Base-by-base conservation (phyloP, 768 basidiomycete species). In the Mycena metata region DNA sequence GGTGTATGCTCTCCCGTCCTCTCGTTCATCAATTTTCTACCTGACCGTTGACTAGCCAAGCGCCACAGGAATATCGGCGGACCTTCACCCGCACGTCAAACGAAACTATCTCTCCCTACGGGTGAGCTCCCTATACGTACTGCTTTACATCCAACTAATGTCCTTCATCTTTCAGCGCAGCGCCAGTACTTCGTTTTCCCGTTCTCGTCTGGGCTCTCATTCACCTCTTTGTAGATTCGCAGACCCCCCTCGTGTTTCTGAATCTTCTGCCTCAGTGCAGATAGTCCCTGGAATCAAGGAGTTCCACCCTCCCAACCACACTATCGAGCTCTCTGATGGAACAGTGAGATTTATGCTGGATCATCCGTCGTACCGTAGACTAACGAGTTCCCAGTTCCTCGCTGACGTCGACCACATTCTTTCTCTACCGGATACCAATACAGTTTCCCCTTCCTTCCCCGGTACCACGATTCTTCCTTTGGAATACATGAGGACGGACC, bases 381-480 rank as follows among this genome's bases (percentile, higher is more conserved):
- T 7, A 33, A 36, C 19, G 19, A 16, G n/a, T 23, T n/a, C 12
- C 6, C 36, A 74, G 73, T 17, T 68, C 33, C 59, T 80, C 33
- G 67, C 67, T 10, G 78, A 76, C 16, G 72, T 80, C 17, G 75
- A 75, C 64, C 66, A 69, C 21, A 69, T 80, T 64, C 73, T 79
- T 79, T 80, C 64, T 69, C 73, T 3, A 79, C 79, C 0, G 79
- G 79, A 2, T 79, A 75, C 65, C 74, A 69, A 54, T 77, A 76
- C 67, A 73, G 77, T 0, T 79, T 75, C 65, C 77, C 79, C 0
- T 80, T 78, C 65, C 66, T 80, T 11, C 71, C 76, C 6, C 72
- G 77, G 15, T 76, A 75, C 43, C 78, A 80, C 68, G 70, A 73
- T 43, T 70, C 72, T 19, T 73, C 72, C 6, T 64, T 73, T 16